Evolutionary conservation across 305 asterid species (phyloP).

Genomic region (Solanum chacoense): DNA sequence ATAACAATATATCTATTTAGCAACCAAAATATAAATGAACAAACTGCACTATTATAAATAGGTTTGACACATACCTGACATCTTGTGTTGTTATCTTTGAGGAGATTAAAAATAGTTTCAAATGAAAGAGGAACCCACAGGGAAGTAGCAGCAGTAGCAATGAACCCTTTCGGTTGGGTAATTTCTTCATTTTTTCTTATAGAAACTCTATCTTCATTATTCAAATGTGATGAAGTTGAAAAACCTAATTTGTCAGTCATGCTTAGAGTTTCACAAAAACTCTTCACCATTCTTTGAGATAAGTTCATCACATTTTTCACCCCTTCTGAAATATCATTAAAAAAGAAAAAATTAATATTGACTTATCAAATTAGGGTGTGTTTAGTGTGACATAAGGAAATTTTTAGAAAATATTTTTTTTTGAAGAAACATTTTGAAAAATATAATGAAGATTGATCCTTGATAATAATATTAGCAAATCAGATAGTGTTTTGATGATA

Average conservation of each 20-base stretch:
- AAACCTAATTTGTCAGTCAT: neutral
- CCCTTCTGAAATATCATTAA: neutral
- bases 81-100: neutral
- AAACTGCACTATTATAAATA: neutral
- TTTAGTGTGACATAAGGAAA: neutral
- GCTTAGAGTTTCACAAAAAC: neutral
- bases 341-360: neutral
- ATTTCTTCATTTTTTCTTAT: neutral
- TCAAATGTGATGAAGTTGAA: neutral
- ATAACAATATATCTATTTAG: neutral
- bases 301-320: neutral
- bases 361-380: neutral
- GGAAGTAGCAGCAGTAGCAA: neutral
- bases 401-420: neutral
- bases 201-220: neutral
- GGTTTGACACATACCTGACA: neutral
- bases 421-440: neutral
- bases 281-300: neutral
- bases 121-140: neutral
- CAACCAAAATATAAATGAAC: neutral
- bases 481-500: neutral
- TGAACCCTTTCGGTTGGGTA: neutral
- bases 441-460: neutral
- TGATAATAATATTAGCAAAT: neutral
- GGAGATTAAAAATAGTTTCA: neutral